phyloP scores from a whole-genome alignment of 1,284 basidiomycete species.

The Anthracocystis panici-leucophaei region DNA sequence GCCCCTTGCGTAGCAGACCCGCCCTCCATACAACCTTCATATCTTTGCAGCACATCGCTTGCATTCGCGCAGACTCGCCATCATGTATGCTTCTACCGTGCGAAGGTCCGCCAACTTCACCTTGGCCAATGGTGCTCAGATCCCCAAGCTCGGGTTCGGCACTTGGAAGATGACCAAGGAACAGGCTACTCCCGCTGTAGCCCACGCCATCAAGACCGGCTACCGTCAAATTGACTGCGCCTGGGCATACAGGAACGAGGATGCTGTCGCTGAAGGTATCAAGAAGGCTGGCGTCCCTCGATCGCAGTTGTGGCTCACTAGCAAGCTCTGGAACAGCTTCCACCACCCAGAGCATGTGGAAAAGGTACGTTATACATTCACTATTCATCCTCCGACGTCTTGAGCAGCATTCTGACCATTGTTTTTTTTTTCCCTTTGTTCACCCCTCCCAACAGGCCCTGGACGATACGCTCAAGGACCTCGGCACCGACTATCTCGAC shows the following conservation, averaged over 20 bases:
- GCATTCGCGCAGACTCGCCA: slow-evolving; percentile 2
- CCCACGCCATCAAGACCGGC: slow-evolving; percentile 61
- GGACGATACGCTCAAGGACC: slow-evolving; percentile 79
- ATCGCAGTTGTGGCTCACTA: slow-evolving; percentile 84
- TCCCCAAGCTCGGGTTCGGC: slow-evolving; percentile 62
- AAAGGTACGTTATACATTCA: slow-evolving; percentile 29
- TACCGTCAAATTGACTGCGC: slow-evolving; percentile 63
- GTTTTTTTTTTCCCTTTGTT: background rate
- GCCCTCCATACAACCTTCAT: background rate
- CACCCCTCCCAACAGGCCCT: slow-evolving; percentile 71
- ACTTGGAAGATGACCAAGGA: slow-evolving; percentile 63
- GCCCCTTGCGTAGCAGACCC: slow-evolving; percentile 10
- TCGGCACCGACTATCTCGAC: slow-evolving; percentile 82
- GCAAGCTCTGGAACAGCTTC: slow-evolving; percentile 82
- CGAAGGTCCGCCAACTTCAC: slow-evolving; percentile 56
- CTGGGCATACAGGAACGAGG: slow-evolving; percentile 77
- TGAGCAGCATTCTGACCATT: background rate
- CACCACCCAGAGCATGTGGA: slow-evolving; percentile 72
- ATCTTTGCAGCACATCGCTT: slow-evolving; percentile 4
- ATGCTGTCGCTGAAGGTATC: slow-evolving; percentile 85
- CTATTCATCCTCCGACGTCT: too few relatives aligned
- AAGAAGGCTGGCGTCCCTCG: slow-evolving; percentile 79
- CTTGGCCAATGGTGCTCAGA: slow-evolving; percentile 60
- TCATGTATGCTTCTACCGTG: slow-evolving; percentile 55
- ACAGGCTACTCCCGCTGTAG: slow-evolving; percentile 73